Evolutionary conservation across 306 rosid species (phyloP).

Genomic region (Vicia sativa): DNA sequence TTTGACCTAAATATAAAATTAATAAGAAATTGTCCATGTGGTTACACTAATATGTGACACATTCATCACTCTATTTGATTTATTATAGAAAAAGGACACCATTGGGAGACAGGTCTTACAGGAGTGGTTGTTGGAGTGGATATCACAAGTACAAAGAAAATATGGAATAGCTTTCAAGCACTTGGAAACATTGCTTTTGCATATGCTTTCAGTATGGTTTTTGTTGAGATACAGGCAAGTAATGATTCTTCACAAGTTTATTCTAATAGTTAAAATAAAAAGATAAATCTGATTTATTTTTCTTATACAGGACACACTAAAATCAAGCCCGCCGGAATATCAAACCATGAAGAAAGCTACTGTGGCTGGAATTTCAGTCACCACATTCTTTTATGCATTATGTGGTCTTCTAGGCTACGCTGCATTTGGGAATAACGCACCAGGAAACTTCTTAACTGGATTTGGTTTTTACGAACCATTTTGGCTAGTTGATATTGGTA

Average conservation of each 20-base stretch:
- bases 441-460: slow-evolving; percentile 63
- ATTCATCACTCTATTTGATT: no score
- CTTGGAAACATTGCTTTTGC: slow-evolving; percentile 56
- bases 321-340: slow-evolving; percentile 55
- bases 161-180: slow-evolving; percentile 47
- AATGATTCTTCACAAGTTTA: no score
- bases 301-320: slow-evolving; percentile 48
- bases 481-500: slow-evolving; percentile 55
- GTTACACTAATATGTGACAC: not conserved
- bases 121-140: slow-evolving; percentile 42
- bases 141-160: slow-evolving; percentile 30
- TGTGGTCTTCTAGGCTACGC: slow-evolving; percentile 51
- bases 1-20: no score
- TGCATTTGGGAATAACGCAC: slow-evolving; percentile 58
- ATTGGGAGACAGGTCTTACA: slow-evolving; percentile 34
- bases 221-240: slow-evolving; percentile 58
- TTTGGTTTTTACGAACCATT: slow-evolving; percentile 64
- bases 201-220: slow-evolving; percentile 33
- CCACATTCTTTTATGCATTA: slow-evolving; percentile 43
- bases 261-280: no score
- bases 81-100: slow-evolving; percentile 25
- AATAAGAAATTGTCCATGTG: no score
- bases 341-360: slow-evolving; percentile 49
- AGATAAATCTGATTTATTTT: not conserved
- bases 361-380: not conserved